Conservation (phyloP, 2,329 filamentous ascomycete species). For the Xylogone sp. region DNA sequence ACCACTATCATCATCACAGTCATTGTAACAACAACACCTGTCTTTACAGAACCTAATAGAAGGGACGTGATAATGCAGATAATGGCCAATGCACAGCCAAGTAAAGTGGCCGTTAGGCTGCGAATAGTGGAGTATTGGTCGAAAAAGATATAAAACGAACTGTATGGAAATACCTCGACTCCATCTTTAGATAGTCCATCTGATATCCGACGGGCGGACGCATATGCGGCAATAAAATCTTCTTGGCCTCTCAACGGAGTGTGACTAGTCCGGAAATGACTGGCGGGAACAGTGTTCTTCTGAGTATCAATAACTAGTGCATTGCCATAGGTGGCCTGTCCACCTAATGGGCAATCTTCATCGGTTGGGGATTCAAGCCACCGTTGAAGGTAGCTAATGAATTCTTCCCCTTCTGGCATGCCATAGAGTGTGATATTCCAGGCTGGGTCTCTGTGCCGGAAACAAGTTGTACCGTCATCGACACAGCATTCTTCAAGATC, state of each 20-base stretch:
- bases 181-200: constrained; percentile 67
- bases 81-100: constrained; percentile 79
- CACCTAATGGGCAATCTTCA: constrained; percentile 81
- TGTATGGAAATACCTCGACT: constrained; percentile 90
- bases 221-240: constrained; percentile 91
- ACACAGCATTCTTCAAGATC: constrained; percentile 67
- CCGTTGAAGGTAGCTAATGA: constrained; percentile 77
- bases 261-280: constrained; percentile 89
- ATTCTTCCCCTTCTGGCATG: constrained; percentile 93
- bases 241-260: constrained; percentile 81
- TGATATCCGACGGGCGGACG: constrained; percentile 83
- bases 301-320: constrained; percentile 76
- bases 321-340: constrained; percentile 80
- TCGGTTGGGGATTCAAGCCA: constrained; percentile 80
- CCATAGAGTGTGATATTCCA: constrained; percentile 90
- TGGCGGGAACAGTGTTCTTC: constrained; percentile 67
- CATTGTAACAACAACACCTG: constrained; percentile 75
- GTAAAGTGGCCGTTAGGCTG: constrained; percentile 70
- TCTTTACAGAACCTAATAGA: constrained; percentile 79
- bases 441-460: constrained; percentile 68
- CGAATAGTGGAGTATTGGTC: constrained; percentile 92
- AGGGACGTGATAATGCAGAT: constrained; percentile 78
- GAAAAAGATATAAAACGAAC: constrained; percentile 98
- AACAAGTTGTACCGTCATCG: constrained; percentile 70
- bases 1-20: constrained; percentile 92